Conservation (phyloP, 257 asterid species). For the Scutellaria baicalensis region DNA sequence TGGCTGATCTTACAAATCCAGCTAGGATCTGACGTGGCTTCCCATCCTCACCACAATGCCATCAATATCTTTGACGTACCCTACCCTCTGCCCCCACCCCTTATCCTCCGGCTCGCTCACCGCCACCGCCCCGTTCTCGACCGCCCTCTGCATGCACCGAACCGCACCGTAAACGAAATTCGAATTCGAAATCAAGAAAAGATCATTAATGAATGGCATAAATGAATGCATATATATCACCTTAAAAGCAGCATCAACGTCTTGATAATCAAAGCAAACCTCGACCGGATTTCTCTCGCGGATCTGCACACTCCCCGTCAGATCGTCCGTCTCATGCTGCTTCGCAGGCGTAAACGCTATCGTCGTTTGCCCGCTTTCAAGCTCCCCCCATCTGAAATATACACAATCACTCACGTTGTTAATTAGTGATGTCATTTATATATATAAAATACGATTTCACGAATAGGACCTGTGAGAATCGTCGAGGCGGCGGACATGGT, state of each 20-base stretch:
- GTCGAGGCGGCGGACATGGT: slow-evolving; percentile 61
- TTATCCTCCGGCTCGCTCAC: slow-evolving; percentile 71
- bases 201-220: too few species aligned
- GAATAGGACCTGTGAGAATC: slow-evolving; percentile 54
- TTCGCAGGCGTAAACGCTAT: slow-evolving; percentile 74
- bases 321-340: slow-evolving; percentile 78
- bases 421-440: too few species aligned
- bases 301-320: slow-evolving; percentile 53
- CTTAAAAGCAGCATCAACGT: slow-evolving; percentile 79
- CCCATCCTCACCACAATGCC: slow-evolving; percentile 69
- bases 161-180: too few species aligned
- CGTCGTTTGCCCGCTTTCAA: slow-evolving; percentile 78
- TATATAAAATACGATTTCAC: too few species aligned
- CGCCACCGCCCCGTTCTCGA: slow-evolving; percentile 71
- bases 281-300: slow-evolving; percentile 55
- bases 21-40: slow-evolving; percentile 33
- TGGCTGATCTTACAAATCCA: too few species aligned
- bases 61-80: slow-evolving; percentile 71
- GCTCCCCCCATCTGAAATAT: slow-evolving; percentile 97
- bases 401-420: too few species aligned
- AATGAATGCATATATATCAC: too few species aligned
- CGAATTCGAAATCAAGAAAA: too few species aligned
- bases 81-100: slow-evolving; percentile 93
- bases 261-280: slow-evolving; percentile 75
- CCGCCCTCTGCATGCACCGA: slow-evolving; percentile 84